A percentile compares a stretch with the other conserved stretches of the same genome.
These are phyloP conservation scores for Trametopsis cervina DNA, from an alignment of 768 basidiomycete genomes.

Conservation along the genomic window DNA sequence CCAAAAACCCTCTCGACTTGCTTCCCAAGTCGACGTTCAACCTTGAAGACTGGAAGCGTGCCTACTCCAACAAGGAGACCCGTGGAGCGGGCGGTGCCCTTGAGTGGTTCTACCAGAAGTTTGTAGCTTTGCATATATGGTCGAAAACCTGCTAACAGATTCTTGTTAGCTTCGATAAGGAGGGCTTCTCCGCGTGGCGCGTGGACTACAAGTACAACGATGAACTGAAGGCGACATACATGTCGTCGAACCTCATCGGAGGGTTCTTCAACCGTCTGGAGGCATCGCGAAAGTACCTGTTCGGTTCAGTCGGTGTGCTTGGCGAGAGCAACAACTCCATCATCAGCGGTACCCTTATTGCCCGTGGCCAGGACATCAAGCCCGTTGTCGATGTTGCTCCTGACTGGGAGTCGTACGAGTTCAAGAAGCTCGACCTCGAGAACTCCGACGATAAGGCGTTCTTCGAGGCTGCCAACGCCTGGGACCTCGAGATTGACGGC, in stretches of 20 bases:
- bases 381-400: conserved; percentile 76
- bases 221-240: conserved; percentile 88
- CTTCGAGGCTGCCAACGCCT: conserved; percentile 90
- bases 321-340: conserved; percentile 71
- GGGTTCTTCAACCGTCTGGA: conserved; percentile 99
- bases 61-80: conserved; percentile 98
- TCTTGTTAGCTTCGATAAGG: conserved; percentile 65
- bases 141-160: conserved; percentile 1
- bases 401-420: conserved; percentile 87
- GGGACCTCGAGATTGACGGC: conserved; percentile 86
- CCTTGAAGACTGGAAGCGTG: conserved; percentile 95
- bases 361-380: conserved; percentile 69
- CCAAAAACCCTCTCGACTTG: conserved; percentile 89
- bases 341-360: conserved; percentile 78
- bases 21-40: conserved; percentile 85
- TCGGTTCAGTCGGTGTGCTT: conserved; percentile 88
- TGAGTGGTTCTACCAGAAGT: conserved; percentile 98
- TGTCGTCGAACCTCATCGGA: conserved; percentile 89
- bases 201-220: conserved; percentile 97
- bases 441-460: conserved; percentile 76
- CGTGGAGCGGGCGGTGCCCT: conserved; percentile 73
- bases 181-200: conserved; percentile 87
- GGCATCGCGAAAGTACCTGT: conserved; percentile 93
- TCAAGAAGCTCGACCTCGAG: conserved; percentile 67
- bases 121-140: conserved; percentile 22